Evolutionary conservation across 345 rosid genomes (phyloP).

Genomic region (Brassica incana): DNA sequence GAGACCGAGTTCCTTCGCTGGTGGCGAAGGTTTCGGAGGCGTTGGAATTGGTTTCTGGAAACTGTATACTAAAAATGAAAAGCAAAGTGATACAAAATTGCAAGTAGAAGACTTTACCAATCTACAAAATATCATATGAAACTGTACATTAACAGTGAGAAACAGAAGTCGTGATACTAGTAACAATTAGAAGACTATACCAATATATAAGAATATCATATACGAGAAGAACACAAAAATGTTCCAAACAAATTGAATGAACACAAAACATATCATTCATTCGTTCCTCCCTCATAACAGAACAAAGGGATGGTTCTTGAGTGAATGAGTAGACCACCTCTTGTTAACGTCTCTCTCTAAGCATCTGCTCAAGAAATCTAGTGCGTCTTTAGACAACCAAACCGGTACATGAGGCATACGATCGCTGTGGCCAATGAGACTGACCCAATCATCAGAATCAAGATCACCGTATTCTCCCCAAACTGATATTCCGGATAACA

Average conservation of each 20-base stretch:
- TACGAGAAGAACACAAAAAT: neutral
- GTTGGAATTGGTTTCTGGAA: neutral
- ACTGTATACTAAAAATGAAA: neutral
- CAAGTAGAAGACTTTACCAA: neutral
- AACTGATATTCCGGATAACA: neutral
- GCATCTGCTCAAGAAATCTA: no score
- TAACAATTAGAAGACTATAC: neutral
- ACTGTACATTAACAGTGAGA: no score
- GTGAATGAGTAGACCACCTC: neutral
- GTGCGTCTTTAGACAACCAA: no score
- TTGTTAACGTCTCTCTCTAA: no score
- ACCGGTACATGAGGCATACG: no score
- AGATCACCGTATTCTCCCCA: neutral
- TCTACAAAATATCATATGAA: neutral
- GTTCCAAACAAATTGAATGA: neutral
- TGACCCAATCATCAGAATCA: neutral
- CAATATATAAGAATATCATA: neutral
- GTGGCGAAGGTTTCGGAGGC: no score
- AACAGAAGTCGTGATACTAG: neutral
- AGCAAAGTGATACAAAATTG: neutral
- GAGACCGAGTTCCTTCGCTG: no score
- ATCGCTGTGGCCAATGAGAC: neutral
- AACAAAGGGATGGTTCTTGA: neutral
- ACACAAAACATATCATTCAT: neutral
- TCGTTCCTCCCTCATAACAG: neutral